phyloP scores from a whole-genome alignment of 2,329 filamentous ascomycete genomes.

The Venturia asperata region DNA sequence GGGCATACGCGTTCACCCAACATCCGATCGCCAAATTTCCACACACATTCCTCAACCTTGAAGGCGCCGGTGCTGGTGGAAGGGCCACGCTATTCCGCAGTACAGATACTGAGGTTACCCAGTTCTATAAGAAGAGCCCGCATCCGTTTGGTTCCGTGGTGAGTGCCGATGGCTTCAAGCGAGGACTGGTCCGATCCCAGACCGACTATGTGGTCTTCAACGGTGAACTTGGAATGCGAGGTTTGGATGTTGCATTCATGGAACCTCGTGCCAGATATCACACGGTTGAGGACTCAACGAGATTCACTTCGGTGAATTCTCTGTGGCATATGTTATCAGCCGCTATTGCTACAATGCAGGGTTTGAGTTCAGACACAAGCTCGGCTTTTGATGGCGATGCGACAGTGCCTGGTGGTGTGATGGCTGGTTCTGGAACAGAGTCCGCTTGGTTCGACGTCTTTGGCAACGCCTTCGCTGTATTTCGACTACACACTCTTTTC shows the following conservation, averaged over 20 bases:
- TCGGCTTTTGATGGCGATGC: constrained; percentile 57
- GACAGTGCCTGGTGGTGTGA: constrained; percentile 53
- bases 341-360: constrained; percentile 65
- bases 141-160: constrained; percentile 81
- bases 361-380: constrained; percentile 61
- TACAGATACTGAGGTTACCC: constrained; percentile 79
- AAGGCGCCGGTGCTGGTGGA: constrained; percentile 88
- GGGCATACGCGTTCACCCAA: constrained; percentile 70
- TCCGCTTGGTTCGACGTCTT: constrained; percentile 95
- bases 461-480: constrained; percentile 69
- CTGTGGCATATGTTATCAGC: constrained; percentile 95
- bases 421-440: constrained; percentile 58
- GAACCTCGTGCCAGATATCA: constrained; percentile 81
- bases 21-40: constrained; percentile 74
- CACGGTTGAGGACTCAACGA: constrained; percentile 78
- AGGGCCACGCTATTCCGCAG: constrained; percentile 80
- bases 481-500: constrained; percentile 76
- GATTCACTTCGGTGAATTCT: constrained; percentile 62
- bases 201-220: constrained; percentile 87
- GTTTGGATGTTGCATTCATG: constrained; percentile 88
- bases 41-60: constrained; percentile 87
- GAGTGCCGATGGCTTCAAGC: constrained; percentile 74
- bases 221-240: constrained; percentile 69
- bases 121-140: constrained; percentile 62
- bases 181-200: constrained; percentile 70